Evolutionary conservation across 2,329 filamentous ascomycete genomes (phyloP), one percentile per base, ranked within the genome.

Genomic region (Rutstroemia sydowiana): DNA sequence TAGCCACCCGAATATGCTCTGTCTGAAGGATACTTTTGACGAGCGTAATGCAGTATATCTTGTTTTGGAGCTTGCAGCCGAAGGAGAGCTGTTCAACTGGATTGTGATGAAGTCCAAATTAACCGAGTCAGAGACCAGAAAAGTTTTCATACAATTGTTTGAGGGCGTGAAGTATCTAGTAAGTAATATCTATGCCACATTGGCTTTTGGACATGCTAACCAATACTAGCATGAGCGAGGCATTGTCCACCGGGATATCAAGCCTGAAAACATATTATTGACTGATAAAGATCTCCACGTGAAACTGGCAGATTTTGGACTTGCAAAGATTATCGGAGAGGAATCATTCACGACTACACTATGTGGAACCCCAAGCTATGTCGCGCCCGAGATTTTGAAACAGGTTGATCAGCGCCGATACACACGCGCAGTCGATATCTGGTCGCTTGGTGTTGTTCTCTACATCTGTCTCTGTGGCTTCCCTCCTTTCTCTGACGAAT

Each of bases 391-490:
- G 68, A 95, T 98, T 52, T 75, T 98, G 4, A 86, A 90, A 63
- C 87, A 91, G 57, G 82, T 80, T 16, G 85, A 82, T 62, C 81
- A 89, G 55, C 84, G 93, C 59, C 87, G 87, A 65, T 98, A 98
- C 71, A 95, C 91, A 50, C 88, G 90, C 63, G 91, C 91, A 3
- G 93, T 98, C 9, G 93, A 98, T 67, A 77, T 97, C 39, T 97
- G 93, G 93, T 95, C 91, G 1, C 77, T 97, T 1, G 93, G 93
- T n/a, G 93, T 98, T 3, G 92, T 98, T 3, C 76, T 98, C 21
- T 98, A 97, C 70, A 97, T 97, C 62, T 96, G 90, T 66, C 78
- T 97, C 5, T 97, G 93, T 66, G 93, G 93, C 32, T 97, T 97
- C 65, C 93, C 92, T 4, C 93, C 93, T 0, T 98, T 98, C 70